Conservation (phyloP, 139 green algal genomes). For the Chlorella sp. region DNA sequence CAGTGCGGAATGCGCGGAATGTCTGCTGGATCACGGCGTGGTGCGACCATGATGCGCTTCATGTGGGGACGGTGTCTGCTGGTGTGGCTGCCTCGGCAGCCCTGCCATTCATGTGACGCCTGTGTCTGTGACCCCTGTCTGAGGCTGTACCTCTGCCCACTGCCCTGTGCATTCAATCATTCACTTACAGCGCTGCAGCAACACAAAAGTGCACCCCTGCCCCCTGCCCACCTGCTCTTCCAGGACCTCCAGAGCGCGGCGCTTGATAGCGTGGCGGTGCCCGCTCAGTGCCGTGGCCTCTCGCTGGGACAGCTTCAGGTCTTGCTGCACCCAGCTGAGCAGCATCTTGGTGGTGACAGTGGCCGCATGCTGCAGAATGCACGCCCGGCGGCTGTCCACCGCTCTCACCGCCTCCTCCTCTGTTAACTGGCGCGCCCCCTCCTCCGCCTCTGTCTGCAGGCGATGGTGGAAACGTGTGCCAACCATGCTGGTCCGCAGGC, state of each 20-base stretch:
- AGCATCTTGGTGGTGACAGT: not conserved
- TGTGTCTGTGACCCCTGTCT: no score
- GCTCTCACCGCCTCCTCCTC: not conserved
- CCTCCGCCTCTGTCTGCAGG: not conserved
- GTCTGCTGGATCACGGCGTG: not conserved
- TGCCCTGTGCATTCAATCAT: no score
- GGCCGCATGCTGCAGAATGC: slow-evolving; percentile 7
- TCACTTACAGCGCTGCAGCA: no score
- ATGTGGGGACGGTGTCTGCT: no score
- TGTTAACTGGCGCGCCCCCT: not conserved
- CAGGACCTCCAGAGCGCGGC: not conserved
- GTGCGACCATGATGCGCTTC: no score
- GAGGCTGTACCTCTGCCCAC: no score
- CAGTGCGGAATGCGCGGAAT: not conserved
- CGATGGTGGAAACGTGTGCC: not conserved
- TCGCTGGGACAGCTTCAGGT: not conserved
- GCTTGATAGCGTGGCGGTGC: not conserved
- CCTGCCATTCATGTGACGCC: no score
- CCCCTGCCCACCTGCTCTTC: not conserved
- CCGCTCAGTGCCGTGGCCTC: not conserved
- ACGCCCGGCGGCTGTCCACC: not conserved
- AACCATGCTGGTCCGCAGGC: slow-evolving; percentile 4
- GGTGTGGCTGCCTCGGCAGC: no score
- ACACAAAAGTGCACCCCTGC: no score
- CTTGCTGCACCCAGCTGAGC: not conserved